phyloP scores from a whole-genome alignment of 2,329 filamentous ascomycete species.

The Pseudogymnoascus sp. region DNA sequence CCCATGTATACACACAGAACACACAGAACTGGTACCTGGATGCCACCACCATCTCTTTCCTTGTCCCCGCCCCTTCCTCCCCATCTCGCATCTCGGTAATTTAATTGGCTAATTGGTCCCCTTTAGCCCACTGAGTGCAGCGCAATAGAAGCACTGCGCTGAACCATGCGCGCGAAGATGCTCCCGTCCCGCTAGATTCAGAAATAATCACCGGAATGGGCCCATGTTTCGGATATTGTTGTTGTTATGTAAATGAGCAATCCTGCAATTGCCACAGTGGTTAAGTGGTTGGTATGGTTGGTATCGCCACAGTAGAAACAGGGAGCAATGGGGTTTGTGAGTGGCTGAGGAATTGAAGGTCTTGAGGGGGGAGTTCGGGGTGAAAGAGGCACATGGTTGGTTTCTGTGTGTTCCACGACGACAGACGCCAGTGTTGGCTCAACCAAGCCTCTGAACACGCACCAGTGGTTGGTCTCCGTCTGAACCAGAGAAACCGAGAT shows the following conservation, averaged over 20 bases:
- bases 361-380: background rate
- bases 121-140: background rate
- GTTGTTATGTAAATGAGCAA: background rate
- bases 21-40: background rate
- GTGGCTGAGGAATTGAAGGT: background rate
- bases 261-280: background rate
- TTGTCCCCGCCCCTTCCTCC: background rate
- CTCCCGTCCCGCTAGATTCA: background rate
- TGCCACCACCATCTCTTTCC: background rate
- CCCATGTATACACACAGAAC: background rate
- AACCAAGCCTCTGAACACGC: background rate
- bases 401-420: background rate
- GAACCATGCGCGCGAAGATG: background rate
- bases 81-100: background rate
- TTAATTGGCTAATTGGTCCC: background rate
- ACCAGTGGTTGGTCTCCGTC: background rate
- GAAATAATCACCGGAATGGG: constrained; percentile 4
- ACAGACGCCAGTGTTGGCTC: background rate
- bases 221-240: constrained; percentile 6
- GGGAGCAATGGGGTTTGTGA: background rate
- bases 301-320: background rate
- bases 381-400: background rate
- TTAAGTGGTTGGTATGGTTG: background rate
- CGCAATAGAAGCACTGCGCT: background rate
- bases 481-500: background rate